Conservation (phyloP, 306 rosid species). For the Prunus mongolica region DNA sequence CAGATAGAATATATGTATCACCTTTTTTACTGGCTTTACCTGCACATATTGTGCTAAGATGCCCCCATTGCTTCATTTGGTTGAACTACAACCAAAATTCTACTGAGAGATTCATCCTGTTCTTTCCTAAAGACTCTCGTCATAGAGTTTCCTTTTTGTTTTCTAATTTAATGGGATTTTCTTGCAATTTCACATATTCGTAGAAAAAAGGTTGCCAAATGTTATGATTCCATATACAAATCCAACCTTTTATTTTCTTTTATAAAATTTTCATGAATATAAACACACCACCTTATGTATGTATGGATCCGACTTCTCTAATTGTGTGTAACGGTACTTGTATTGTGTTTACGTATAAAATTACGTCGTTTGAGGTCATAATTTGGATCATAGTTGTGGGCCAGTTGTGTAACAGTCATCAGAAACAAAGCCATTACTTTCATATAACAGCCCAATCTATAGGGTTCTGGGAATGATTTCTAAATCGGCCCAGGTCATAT, state of each 20-base stretch:
- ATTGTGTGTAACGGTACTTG: not conserved
- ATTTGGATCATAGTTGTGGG: no score
- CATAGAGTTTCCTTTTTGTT: no score
- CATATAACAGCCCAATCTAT: no score
- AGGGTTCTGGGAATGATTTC: no score
- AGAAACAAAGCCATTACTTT: no score
- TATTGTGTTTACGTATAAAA: not conserved
- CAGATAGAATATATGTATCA: not conserved
- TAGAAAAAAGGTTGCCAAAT: not conserved
- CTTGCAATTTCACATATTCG: not conserved
- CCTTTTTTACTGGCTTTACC: not conserved
- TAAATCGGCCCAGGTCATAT: no score
- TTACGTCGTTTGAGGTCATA: not conserved
- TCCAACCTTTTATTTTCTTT: not conserved
- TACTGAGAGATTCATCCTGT: not conserved
- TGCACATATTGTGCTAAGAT: not conserved
- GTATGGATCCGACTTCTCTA: not conserved
- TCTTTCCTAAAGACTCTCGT: not conserved
- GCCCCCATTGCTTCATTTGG: not conserved
- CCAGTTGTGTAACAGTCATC: no score
- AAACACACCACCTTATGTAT: not conserved
- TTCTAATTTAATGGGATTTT: not conserved
- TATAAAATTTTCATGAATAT: not conserved
- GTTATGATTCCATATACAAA: not conserved
- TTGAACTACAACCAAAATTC: not conserved